Evolutionary conservation across 345 rosid species (phyloP), one percentile per base, ranked within the genome.

Genomic region (Pelargonium nanum): DNA sequence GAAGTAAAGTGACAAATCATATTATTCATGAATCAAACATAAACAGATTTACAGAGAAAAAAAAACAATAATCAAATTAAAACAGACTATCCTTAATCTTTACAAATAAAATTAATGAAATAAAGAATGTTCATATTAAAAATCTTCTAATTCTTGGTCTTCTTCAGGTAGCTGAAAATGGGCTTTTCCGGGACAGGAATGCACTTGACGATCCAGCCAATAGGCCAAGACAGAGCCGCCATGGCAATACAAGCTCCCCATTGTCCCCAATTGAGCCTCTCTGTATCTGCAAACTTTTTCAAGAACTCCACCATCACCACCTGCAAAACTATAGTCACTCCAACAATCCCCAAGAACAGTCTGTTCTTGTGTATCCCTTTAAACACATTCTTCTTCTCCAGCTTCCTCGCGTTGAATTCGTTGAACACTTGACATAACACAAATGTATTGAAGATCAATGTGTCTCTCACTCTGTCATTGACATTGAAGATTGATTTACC

Each of bases 401-500:
- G 76, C 73, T 83, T 83, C 72, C 97, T 76, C 10, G 88, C 85
- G 53, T 89, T 86, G 58, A 86, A 83, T 71, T 85, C 91, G 19
- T 89, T 89, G 50, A 85, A 87, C 58, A 89, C 89, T 22, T 87
- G 88, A 79, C 89, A 85, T 2, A 87, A 70, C 53, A 85, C 85
- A 55, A 87, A 86, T 1, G 72, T 75, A 44, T 89, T 89, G 73
- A 86, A 89, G 52, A 87, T 82, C 76, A 89, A 64, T 4, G 90
- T 85, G 57, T 81, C 70, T 21, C 80, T 87, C 55, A 81, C 88
- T 56, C 63, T 69, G 75, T 78, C 64, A 1, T 55, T 74, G 32
- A 83, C 85, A 0, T 64, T 66, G 57, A 89, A 83, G 12, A 84
- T 80, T 0, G 85, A 72, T 53, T 81, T 75, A 1, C 97, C 91